Evolutionary conservation across 2,329 filamentous ascomycete species (phyloP), one percentile per base, ranked within the genome.

Genomic region (Ambrosiella xylebori): DNA sequence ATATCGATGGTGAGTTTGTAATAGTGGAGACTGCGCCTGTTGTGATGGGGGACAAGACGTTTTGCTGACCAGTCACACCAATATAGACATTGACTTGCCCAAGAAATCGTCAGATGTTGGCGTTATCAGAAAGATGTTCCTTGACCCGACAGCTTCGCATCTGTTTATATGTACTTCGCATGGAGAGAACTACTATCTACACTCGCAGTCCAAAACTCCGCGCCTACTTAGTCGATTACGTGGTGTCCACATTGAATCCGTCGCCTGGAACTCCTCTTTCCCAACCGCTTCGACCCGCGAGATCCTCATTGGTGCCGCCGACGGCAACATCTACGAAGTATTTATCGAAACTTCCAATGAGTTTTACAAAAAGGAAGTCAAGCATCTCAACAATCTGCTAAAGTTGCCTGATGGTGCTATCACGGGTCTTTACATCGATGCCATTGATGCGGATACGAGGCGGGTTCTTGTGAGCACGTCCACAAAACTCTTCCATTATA

Each of bases 161-260:
- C 76, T 98, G 36, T 80, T 98, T 63, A 82, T 98, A 64, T 89
- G 86, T 68, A 98, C 93, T 2, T 85, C 88, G 4, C 80, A 89
- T 45, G 89, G 89, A 68, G 93, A 98, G 70, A 97, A 95, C 72
- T 98, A 90, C 74, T 98, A 98, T 70, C 85, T 98, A 8, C 93
- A 98, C 69, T 91, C 89, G 9, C 91, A 97, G 68, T 93, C 90
- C 39, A 85, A 88, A 64, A 85, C 90, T 63, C 89, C 91, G 1
- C 88, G 93, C 62, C 79, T 84, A 7, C 75, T 98, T 40, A 82
- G 85, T 12, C 80, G 88, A 59, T 72, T 98, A 57, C 91, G 91
- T 64, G 88, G 88, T 36, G 88, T 96, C 12, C 76, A 81, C 7
- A 88, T 98, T 60, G 90, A 96, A 69, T 86, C 85, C 62, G 77